These are phyloP conservation scores for Melampsora occidentalis DNA, from an alignment of 1,284 basidiomycete genomes.

Conservation along the genomic window DNA sequence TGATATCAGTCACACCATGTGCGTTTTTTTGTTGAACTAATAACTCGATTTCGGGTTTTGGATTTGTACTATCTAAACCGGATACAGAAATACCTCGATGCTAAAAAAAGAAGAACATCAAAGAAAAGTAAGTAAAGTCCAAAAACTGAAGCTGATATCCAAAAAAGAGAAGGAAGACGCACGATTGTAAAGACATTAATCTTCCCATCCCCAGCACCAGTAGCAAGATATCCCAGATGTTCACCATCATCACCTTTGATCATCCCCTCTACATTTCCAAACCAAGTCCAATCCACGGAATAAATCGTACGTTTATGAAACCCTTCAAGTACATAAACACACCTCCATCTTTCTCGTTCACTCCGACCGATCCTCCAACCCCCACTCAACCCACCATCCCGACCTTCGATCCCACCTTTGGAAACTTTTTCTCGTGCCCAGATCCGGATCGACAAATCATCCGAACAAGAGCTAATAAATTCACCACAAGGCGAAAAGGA, in stretches of 20 bases:
- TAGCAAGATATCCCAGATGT: slow-evolving; percentile 68
- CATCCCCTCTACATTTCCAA: neutral
- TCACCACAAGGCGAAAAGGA: slow-evolving; percentile 72
- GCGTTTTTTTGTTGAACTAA: slow-evolving; percentile 59
- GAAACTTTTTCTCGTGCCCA: slow-evolving; percentile 56
- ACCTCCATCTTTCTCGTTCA: slow-evolving; percentile 54
- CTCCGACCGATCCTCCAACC: slow-evolving; percentile 49
- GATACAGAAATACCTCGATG: slow-evolving; percentile 45
- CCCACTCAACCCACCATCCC: slow-evolving; percentile 47
- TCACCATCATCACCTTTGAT: slow-evolving; percentile 45
- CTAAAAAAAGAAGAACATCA: slow-evolving; percentile 20
- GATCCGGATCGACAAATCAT: slow-evolving; percentile 68
- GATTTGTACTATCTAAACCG: slow-evolving; percentile 47
- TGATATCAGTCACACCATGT: slow-evolving; percentile 74
- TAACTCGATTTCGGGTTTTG: slow-evolving; percentile 51
- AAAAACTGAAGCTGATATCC: neutral
- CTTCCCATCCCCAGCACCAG: slow-evolving; percentile 71
- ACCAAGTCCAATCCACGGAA: slow-evolving; percentile 70
- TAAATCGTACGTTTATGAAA: slow-evolving; percentile 72
- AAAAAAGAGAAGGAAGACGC: slow-evolving; percentile 29
- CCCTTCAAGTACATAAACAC: slow-evolving; percentile 51
- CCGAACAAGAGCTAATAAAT: slow-evolving; percentile 75
- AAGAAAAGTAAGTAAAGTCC: slow-evolving; percentile 43
- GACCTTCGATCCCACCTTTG: slow-evolving; percentile 44
- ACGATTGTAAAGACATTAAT: slow-evolving; percentile 71